These are phyloP conservation scores for Coemansia sp. DNA, from an alignment of 192 early-diverging fungal species.

Conservation along the genomic window DNA sequence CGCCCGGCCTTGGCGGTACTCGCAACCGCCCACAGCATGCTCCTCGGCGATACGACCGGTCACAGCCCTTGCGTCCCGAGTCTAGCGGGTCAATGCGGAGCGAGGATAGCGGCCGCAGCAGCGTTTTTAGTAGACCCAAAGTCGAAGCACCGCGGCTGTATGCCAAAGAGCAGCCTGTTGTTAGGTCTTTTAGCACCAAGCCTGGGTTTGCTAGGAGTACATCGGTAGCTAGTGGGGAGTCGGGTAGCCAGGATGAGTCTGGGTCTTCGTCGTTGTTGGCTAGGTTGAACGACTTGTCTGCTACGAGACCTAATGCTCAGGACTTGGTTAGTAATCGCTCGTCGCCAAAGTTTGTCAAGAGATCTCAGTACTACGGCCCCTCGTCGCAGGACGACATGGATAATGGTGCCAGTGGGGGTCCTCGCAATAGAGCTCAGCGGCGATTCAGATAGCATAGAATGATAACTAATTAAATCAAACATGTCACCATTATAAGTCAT, in stretches of 20 bases:
- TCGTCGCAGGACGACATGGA: constrained; percentile 13
- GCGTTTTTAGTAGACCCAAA: constrained; percentile 1
- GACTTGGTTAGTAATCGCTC: constrained; percentile 46
- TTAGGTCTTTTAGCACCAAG: constrained; percentile 1
- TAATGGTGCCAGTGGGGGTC: background rate
- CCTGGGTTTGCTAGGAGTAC: background rate
- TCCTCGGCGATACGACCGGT: constrained; percentile 27
- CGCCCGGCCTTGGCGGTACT: constrained; percentile 27
- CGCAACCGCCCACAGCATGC: constrained; percentile 27
- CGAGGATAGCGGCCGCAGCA: constrained; percentile 5
- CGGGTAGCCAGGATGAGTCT: background rate
- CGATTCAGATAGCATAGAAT: constrained; percentile 5
- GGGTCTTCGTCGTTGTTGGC: constrained; percentile 22
- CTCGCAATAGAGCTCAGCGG: constrained; percentile 3
- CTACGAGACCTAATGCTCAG: constrained; percentile 26
- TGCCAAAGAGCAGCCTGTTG: background rate
- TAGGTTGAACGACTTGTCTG: constrained; percentile 21
- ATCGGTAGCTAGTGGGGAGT: background rate
- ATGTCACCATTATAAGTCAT: background rate
- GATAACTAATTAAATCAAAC: background rate
- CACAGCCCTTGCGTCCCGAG: background rate
- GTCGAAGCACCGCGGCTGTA: background rate
- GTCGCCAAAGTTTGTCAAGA: constrained; percentile 46
- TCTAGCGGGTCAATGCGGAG: constrained; percentile 14
- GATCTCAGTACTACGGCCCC: constrained; percentile 37